Conservation (phyloP, 1,284 basidiomycete genomes). For the Abortiporus biennis region DNA sequence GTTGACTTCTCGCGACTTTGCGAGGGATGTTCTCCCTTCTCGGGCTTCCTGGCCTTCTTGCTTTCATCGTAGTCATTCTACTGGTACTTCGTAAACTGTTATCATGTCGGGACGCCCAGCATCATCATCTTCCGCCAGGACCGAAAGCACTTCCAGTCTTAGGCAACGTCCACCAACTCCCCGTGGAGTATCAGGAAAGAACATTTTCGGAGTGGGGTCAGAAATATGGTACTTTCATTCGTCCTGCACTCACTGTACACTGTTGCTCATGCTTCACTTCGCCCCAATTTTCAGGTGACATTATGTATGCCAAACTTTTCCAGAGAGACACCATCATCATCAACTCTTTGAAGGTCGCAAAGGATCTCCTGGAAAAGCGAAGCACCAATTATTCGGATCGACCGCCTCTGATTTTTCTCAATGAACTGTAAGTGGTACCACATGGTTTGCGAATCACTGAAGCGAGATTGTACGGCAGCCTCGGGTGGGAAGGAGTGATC, state of each 20-base stretch:
- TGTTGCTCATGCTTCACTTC: not conserved
- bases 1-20: too few relatives aligned
- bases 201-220: conserved; percentile 29
- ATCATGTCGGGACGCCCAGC: too few relatives aligned
- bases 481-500: conserved; percentile 10
- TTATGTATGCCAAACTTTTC: conserved; percentile 12
- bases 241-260: not conserved
- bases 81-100: not conserved
- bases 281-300: conserved; percentile 6
- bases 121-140: conserved; percentile 33
- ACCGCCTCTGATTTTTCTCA: conserved; percentile 9
- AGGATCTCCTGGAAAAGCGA: conserved; percentile 15
- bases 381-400: conserved; percentile 14
- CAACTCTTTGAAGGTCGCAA: conserved; percentile 11
- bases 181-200: conserved; percentile 29
- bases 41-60: too few relatives aligned
- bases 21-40: too few relatives aligned
- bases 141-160: conserved; percentile 39
- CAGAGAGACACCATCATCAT: conserved; percentile 13
- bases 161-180: conserved; percentile 44
- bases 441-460: not conserved
- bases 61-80: conserved; percentile 1
- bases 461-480: conserved; percentile 6
- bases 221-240: conserved; percentile 18
- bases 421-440: conserved; percentile 8